These are phyloP conservation scores for Ophiocytium majus DNA, from an alignment of 352 stramenopile species.

Conservation along the genomic window DNA sequence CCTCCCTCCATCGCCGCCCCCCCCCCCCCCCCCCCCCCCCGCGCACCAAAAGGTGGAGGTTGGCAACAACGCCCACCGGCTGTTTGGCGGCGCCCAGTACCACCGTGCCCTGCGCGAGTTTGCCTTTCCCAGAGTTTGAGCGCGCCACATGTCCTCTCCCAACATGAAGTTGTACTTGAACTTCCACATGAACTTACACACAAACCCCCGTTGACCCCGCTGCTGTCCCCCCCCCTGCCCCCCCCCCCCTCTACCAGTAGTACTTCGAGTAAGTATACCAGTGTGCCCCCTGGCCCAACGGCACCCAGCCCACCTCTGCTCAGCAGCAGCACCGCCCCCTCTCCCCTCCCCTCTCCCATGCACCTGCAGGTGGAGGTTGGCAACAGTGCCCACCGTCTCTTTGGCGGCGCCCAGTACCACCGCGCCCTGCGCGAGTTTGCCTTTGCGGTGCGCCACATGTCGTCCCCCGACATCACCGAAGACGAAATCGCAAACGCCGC, in stretches of 20 bases:
- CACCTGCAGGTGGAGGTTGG: constrained; percentile 64
- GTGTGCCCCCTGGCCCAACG: too few species aligned
- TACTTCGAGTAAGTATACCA: too few species aligned
- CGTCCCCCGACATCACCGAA: constrained; percentile 67
- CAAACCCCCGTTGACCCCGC: too few species aligned
- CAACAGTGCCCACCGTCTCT: constrained; percentile 66
- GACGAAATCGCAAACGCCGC: constrained; percentile 76
- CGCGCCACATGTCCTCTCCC: constrained; percentile 64
- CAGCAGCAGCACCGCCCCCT: too few species aligned
- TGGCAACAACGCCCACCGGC: constrained; percentile 64
- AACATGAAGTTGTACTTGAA: too few species aligned
- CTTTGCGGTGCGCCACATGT: constrained; percentile 67
- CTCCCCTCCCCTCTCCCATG: too few species aligned
- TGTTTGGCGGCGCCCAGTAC: constrained; percentile 74
- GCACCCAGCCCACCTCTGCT: too few species aligned
- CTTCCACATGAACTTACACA: too few species aligned
- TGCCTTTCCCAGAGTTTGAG: constrained; percentile 65
- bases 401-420: constrained; percentile 74
- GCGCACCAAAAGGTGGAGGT: not conserved
- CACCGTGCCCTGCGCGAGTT: constrained; percentile 70
- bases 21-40: too few species aligned
- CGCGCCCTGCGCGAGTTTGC: constrained; percentile 70
- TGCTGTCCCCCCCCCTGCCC: too few species aligned
- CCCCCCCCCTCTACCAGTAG: too few species aligned
- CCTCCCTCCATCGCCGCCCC: too few species aligned